Evolutionary conservation across 768 basidiomycete species (phyloP).

Genomic region (Suillus fuscotomentosus): DNA sequence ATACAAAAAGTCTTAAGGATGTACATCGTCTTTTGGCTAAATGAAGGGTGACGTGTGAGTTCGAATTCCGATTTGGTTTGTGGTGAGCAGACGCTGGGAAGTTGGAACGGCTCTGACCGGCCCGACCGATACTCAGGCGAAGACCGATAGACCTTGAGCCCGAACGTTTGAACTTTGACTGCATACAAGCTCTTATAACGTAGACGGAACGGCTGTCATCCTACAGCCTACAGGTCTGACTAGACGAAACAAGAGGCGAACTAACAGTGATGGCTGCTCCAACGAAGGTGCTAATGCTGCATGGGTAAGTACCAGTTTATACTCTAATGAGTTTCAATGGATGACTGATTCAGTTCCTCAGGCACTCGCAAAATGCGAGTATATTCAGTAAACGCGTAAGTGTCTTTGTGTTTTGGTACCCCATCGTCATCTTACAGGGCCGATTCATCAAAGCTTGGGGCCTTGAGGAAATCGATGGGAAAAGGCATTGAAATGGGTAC

Average conservation of each 20-base stretch:
- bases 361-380: conserved; percentile 67
- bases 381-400: conserved; percentile 74
- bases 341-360: conserved; percentile 22
- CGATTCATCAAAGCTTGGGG: conserved; percentile 52
- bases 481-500: conserved; percentile 66
- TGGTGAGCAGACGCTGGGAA: not conserved
- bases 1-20: not conserved
- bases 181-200: not conserved
- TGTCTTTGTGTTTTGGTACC: not conserved
- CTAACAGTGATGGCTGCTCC: conserved; percentile 15
- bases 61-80: not conserved
- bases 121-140: too few relatives aligned
- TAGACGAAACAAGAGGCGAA: not conserved
- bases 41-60: not conserved
- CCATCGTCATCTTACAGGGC: not conserved
- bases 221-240: not conserved
- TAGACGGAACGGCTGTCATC: not conserved
- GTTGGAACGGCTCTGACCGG: too few relatives aligned
- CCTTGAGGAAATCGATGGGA: conserved; percentile 66
- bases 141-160: too few relatives aligned
- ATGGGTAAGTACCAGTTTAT: conserved; percentile 33
- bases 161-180: not conserved
- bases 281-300: conserved; percentile 44
- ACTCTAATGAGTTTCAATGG: not conserved
- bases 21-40: not conserved